phyloP scores from a whole-genome alignment of 306 rosid species.

The Corylus heterophylla region DNA sequence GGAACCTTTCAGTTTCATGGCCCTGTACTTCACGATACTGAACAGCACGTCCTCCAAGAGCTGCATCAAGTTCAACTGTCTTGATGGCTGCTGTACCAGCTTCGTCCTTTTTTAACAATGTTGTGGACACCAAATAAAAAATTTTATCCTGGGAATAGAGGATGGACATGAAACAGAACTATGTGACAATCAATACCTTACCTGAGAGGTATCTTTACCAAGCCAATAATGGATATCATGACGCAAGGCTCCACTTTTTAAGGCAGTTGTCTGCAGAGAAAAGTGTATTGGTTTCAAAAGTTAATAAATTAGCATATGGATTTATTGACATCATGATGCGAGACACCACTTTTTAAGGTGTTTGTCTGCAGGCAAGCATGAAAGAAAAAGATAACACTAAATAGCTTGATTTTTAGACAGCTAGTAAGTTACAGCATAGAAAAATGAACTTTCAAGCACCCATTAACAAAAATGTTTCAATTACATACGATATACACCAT shows the following conservation, averaged over 20 bases:
- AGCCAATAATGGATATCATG: slow-evolving; percentile 98
- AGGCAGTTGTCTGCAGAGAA: slow-evolving; percentile 66
- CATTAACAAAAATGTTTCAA: background rate
- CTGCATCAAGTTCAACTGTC: slow-evolving; percentile 94
- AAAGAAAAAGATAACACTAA: background rate
- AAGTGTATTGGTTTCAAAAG: slow-evolving; percentile 7
- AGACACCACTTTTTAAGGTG: slow-evolving; percentile 71
- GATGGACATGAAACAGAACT: slow-evolving; percentile 21
- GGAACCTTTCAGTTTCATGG: slow-evolving; percentile 86
- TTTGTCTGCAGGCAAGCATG: slow-evolving; percentile 56
- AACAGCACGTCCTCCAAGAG: slow-evolving; percentile 98
- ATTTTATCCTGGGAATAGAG: slow-evolving; percentile 11
- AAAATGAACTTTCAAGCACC: background rate
- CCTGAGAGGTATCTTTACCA: slow-evolving; percentile 93
- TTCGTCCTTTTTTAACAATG: slow-evolving; percentile 72
- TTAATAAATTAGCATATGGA: slow-evolving; percentile 2
- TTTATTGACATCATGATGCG: slow-evolving; percentile 60
- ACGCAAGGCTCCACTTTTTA: slow-evolving; percentile 85
- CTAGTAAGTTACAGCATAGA: background rate
- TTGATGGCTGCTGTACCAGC: slow-evolving; percentile 95
- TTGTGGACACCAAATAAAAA: slow-evolving; percentile 25
- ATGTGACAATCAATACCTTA: slow-evolving; percentile 25
- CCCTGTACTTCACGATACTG: slow-evolving; percentile 98
- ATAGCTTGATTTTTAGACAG: background rate
- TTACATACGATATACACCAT: background rate